Evolutionary conservation across 257 asterid genomes (phyloP).

Genomic region (Solanum acaule): DNA sequence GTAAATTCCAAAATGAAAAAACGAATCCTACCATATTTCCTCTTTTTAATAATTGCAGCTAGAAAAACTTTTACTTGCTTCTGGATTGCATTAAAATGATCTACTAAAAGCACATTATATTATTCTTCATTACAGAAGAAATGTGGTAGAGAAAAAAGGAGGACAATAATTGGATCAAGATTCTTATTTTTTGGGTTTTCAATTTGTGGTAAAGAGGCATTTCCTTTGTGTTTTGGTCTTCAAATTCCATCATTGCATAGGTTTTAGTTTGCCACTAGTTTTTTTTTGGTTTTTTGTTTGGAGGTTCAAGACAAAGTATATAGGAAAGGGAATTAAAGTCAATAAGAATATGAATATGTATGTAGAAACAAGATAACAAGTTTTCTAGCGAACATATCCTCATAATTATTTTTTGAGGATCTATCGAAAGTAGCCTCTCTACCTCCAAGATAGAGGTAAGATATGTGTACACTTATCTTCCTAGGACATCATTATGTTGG

Average conservation of each 20-base stretch:
- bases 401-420: rapidly evolving
- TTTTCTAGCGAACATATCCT: background rate
- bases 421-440: rapidly evolving
- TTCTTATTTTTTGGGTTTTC: background rate
- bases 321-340: background rate
- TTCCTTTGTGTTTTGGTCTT: background rate
- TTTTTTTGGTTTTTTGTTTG: background rate
- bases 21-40: background rate
- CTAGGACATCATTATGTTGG: no score
- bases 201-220: background rate
- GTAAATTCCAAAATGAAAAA: background rate
- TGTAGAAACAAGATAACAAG: background rate
- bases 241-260: background rate
- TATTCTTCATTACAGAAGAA: background rate
- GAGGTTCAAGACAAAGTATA: no score
- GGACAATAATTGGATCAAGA: background rate
- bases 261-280: background rate
- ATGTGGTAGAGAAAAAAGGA: background rate
- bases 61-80: background rate
- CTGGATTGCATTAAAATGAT: background rate
- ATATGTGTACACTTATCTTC: no score
- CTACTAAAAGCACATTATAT: background rate
- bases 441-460: background rate
- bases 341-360: no score
- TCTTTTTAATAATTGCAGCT: background rate